Evolutionary conservation across 257 asterid species (phyloP).

Genomic region (Jaltomata sinuosa): DNA sequence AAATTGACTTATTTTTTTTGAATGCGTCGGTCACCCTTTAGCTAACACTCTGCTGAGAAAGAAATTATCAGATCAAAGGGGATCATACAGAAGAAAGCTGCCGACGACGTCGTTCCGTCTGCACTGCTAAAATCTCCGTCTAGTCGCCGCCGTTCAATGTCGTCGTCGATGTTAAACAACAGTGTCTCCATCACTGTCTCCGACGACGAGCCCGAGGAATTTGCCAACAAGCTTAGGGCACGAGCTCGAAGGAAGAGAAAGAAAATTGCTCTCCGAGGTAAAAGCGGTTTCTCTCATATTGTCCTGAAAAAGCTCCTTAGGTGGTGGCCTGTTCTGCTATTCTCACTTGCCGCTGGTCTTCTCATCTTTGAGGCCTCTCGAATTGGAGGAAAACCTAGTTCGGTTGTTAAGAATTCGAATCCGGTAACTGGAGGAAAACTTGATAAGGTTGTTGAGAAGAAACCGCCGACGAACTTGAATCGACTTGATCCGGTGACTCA

Average conservation of each 20-base stretch:
- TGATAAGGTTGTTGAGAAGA: slow-evolving; percentile 2
- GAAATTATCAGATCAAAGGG: neutral
- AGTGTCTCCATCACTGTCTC: slow-evolving; percentile 51
- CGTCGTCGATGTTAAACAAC: slow-evolving; percentile 35
- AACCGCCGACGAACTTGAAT: slow-evolving; percentile 48
- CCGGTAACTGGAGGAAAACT: slow-evolving; percentile 7
- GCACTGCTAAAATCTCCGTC: neutral
- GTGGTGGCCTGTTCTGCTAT: slow-evolving; percentile 74
- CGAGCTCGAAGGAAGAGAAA: slow-evolving; percentile 63
- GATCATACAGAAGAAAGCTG: neutral
- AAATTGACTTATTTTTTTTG: too few relatives aligned
- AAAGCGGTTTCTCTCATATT: slow-evolving; percentile 33
- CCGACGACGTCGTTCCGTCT: neutral
- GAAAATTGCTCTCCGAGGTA: slow-evolving; percentile 40
- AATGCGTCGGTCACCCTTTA: neutral
- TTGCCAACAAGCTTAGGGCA: slow-evolving; percentile 30
- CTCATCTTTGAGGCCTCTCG: slow-evolving; percentile 55
- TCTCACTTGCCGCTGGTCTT: slow-evolving; percentile 40
- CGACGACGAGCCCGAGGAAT: slow-evolving; percentile 62
- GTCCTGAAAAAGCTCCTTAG: slow-evolving; percentile 29
- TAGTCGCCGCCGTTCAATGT: neutral
- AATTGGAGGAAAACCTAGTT: slow-evolving; percentile 27
- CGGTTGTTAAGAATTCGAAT: slow-evolving; percentile 14
- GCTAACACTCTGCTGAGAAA: neutral
- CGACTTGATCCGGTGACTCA: slow-evolving; percentile 62